Percentiles rank a stretch among this genome's conserved stretches.
Evolutionary conservation across 108 stramenopile species (phyloP).

Genomic region (Discostella stelligeroides): DNA sequence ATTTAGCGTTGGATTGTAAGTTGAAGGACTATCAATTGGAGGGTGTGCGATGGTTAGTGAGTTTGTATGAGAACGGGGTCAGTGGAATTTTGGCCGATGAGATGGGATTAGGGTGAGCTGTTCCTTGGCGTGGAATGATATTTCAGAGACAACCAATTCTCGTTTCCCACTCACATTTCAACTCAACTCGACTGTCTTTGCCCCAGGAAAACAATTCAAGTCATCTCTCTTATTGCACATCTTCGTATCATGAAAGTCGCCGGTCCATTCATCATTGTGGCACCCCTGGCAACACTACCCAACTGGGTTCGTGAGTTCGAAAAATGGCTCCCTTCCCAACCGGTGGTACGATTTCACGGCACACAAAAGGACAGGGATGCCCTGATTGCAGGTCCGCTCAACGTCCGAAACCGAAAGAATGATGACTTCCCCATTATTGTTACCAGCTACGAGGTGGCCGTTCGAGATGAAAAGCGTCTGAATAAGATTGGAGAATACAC

Average conservation of each 20-base stretch:
- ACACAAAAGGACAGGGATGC: slow-evolving; percentile 78
- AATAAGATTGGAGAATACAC: slow-evolving; percentile 79
- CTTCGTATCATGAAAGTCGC: slow-evolving; percentile 84
- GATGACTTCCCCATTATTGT: slow-evolving; percentile 90
- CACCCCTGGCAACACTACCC: slow-evolving; percentile 97
- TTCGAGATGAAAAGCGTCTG: slow-evolving; percentile 80
- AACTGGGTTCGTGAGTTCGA: slow-evolving; percentile 97
- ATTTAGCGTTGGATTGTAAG: slow-evolving; percentile 69
- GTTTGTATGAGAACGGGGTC: slow-evolving; percentile 97
- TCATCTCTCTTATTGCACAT: slow-evolving; percentile 94
- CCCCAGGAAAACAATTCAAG: slow-evolving; percentile 86
- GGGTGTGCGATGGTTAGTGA: slow-evolving; percentile 94
- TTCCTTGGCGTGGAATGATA: background rate
- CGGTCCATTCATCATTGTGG: slow-evolving; percentile 94
- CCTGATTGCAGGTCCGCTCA: slow-evolving; percentile 71
- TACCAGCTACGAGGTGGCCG: slow-evolving; percentile 95
- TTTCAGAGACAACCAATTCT: background rate
- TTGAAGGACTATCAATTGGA: slow-evolving; percentile 90
- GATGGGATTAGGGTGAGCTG: slow-evolving; percentile 71
- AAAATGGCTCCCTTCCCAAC: slow-evolving; percentile 92
- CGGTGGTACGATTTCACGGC: slow-evolving; percentile 95
- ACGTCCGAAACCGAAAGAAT: slow-evolving; percentile 60
- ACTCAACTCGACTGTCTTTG: slow-evolving; percentile 39
- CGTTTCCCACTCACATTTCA: background rate
- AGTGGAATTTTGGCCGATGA: slow-evolving; percentile 99